These are phyloP conservation scores for Cladophialophora carrionii DNA, from an alignment of 2,329 filamentous ascomycete species.

Conservation along the genomic window DNA sequence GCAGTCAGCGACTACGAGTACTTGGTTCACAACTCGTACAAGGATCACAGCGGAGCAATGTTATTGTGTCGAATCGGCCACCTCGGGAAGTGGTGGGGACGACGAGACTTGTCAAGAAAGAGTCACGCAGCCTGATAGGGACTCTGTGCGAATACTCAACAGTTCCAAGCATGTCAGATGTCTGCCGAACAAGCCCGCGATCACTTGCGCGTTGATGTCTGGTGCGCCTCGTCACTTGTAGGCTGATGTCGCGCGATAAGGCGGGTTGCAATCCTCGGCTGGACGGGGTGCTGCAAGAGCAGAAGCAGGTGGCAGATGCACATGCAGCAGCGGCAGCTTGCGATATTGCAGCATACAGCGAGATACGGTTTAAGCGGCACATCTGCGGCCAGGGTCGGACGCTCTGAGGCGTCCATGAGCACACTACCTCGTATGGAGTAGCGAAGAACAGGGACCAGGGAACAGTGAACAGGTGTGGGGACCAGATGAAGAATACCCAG, in stretches of 20 bases:
- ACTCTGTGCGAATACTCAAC: neutral
- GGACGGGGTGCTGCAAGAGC: neutral
- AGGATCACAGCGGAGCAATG: conserved; percentile 1
- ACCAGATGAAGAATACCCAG: neutral
- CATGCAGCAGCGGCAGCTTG: conserved; percentile 24
- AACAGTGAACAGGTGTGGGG: neutral
- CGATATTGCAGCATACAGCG: conserved; percentile 20
- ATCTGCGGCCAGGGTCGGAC: conserved; percentile 14
- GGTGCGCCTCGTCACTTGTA: neutral
- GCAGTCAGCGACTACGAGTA: conserved; percentile 6
- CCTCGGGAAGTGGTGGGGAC: conserved; percentile 16
- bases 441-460: conserved; percentile 4
- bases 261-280: neutral
- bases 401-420: neutral
- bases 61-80: conserved; percentile 23
- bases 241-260: neutral
- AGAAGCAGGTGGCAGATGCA: conserved; percentile 10
- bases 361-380: conserved; percentile 28
- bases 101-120: neutral
- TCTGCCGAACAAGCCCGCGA: conserved; percentile 1
- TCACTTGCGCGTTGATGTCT: neutral
- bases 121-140: conserved; percentile 16
- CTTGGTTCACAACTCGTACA: too few relatives aligned
- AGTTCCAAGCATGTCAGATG: neutral
- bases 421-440: neutral